Evolutionary conservation across 768 basidiomycete genomes (phyloP).

Genomic region (Lentinus brumalis): DNA sequence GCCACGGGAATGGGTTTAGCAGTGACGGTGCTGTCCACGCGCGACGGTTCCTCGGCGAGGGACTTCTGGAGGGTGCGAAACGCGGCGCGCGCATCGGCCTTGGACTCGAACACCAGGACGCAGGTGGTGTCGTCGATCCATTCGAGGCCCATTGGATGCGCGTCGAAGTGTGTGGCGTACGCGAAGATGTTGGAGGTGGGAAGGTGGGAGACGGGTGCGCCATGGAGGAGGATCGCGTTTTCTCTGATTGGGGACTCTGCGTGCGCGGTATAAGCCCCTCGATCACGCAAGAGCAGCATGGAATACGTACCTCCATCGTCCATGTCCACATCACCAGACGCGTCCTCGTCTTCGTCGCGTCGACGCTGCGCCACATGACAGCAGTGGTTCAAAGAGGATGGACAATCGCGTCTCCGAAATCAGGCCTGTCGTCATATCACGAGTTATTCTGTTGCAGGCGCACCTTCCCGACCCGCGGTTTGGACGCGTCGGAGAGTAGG

Average conservation of each 20-base stretch:
- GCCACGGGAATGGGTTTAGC: conserved; percentile 73
- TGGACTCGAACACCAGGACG: conserved; percentile 71
- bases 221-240: conserved; percentile 74
- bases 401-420: conserved; percentile 37
- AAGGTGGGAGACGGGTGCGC: conserved; percentile 71
- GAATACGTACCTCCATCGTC: conserved; percentile 22
- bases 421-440: conserved; percentile 41
- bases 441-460: conserved; percentile 49
- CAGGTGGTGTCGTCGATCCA: conserved; percentile 88
- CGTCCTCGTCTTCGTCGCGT: conserved; percentile 45
- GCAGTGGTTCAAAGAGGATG: conserved; percentile 1
- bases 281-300: background rate
- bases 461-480: conserved; percentile 70
- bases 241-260: conserved; percentile 52
- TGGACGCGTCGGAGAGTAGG: conserved; percentile 68
- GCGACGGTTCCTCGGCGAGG: conserved; percentile 50
- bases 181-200: conserved; percentile 80
- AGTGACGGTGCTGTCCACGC: conserved; percentile 54
- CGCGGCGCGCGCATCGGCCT: conserved; percentile 52
- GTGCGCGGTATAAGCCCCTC: background rate
- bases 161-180: conserved; percentile 78
- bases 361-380: conserved; percentile 41
- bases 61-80: conserved; percentile 55
- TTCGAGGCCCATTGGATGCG: conserved; percentile 74
- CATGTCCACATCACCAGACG: conserved; percentile 34